phyloP scores from a whole-genome alignment of 164 flowering plant species.

The Annona cherimola region DNA sequence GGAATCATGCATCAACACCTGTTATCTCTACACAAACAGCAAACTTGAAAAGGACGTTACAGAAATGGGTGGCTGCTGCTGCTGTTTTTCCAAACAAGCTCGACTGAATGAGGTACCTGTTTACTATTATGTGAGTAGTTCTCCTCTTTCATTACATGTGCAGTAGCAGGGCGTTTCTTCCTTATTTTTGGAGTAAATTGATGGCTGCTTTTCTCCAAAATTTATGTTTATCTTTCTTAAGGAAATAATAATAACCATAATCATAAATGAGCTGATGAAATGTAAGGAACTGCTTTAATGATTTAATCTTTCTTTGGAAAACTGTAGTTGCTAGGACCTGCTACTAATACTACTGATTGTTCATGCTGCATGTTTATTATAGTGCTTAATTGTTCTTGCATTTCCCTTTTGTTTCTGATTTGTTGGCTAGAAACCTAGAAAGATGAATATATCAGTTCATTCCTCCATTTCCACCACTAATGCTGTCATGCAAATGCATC shows the following conservation, averaged over 20 bases:
- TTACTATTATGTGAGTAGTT: conserved; percentile 64
- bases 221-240: no score
- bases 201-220: not conserved
- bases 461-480: not conserved
- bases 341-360: not conserved
- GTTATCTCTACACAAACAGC: conserved; percentile 19
- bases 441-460: not conserved
- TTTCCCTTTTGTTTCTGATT: not conserved
- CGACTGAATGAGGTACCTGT: conserved; percentile 56
- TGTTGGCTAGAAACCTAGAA: not conserved
- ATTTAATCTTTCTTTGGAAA: not conserved
- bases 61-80: conserved; percentile 84
- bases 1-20: conserved; percentile 6
- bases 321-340: not conserved
- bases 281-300: not conserved
- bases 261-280: not conserved
- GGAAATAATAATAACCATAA: no score
- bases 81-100: conserved; percentile 28
- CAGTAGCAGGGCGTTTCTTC: not conserved
- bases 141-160: conserved; percentile 4
- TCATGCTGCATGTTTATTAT: not conserved
- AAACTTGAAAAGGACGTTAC: conserved; percentile 6
- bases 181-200: not conserved
- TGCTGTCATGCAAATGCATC: not conserved
- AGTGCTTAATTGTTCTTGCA: not conserved